Percentiles rank a stretch among this genome's conserved stretches.
Evolutionary conservation across 805 yeast species (phyloP).

Genomic region (Tetrapisispora nanseiensis): DNA sequence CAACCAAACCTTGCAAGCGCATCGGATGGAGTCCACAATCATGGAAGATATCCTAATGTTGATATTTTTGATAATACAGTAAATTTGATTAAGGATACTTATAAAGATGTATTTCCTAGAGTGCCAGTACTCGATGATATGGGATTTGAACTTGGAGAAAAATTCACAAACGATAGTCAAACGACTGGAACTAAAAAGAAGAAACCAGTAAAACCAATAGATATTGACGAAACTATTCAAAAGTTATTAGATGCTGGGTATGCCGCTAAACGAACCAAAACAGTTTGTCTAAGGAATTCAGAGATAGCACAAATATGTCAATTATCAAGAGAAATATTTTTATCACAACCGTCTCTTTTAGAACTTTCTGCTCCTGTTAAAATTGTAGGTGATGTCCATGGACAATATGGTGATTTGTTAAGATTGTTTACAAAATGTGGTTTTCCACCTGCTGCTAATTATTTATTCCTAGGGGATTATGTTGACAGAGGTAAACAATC

Average conservation of each 20-base stretch:
- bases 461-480: conserved; percentile 87
- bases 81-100: conserved; percentile 1
- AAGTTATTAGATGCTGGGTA: conserved; percentile 89
- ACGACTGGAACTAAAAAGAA: conserved; percentile 9
- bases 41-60: not conserved
- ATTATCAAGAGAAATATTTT: conserved; percentile 76
- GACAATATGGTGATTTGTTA: conserved; percentile 85
- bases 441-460: conserved; percentile 88
- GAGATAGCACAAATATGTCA: conserved; percentile 82
- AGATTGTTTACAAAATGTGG: conserved; percentile 92
- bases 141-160: not conserved
- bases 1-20: not conserved
- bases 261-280: conserved; percentile 82
- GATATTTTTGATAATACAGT: conserved; percentile 2
- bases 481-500: conserved; percentile 97
- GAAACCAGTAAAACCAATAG: conserved; percentile 28
- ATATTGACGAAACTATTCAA: conserved; percentile 83
- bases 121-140: not conserved
- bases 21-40: not conserved
- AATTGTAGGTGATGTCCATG: conserved; percentile 89
- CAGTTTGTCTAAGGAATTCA: conserved; percentile 72
- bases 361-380: conserved; percentile 77
- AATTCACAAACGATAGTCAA: not conserved
- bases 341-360: conserved; percentile 79
- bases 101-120: conserved; percentile 4